Evolutionary conservation across 345 rosid species (phyloP).

Genomic region (Pelargonium nanum): DNA sequence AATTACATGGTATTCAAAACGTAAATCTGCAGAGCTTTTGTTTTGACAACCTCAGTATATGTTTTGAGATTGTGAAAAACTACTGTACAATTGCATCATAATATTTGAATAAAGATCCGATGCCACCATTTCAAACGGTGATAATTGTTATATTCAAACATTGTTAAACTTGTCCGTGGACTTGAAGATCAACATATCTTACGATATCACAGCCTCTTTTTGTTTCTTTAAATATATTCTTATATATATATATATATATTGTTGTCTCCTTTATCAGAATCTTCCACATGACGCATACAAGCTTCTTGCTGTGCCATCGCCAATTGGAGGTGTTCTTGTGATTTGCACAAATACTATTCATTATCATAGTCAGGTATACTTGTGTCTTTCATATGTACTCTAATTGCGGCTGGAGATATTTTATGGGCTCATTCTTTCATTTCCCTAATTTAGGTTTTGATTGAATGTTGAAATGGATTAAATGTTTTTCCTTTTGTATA

Average conservation of each 20-base stretch:
- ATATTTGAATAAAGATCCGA: too few species aligned
- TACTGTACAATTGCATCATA: too few species aligned
- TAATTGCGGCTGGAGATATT: background rate
- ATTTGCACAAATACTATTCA: conserved; percentile 74
- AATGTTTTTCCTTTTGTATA: background rate
- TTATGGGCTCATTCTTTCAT: background rate
- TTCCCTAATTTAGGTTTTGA: background rate
- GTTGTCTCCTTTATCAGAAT: conserved; percentile 43
- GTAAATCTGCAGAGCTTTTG: background rate
- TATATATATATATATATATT: conserved; percentile 5
- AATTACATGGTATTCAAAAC: too few species aligned
- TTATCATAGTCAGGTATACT: conserved; percentile 82
- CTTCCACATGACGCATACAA: conserved; percentile 97
- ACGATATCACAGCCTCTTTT: background rate
- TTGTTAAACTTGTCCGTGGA: background rate
- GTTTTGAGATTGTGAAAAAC: too few species aligned
- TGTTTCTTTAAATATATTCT: background rate
- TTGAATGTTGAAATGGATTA: background rate
- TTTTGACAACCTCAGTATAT: too few species aligned
- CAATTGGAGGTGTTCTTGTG: conserved; percentile 93
- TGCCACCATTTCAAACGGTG: too few species aligned
- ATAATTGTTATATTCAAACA: background rate
- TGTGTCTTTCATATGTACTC: conserved; percentile 7
- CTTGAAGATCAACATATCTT: background rate
- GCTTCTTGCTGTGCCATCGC: conserved; percentile 92